phyloP scores from a whole-genome alignment of 768 basidiomycete species.

The Trametes cubensis region DNA sequence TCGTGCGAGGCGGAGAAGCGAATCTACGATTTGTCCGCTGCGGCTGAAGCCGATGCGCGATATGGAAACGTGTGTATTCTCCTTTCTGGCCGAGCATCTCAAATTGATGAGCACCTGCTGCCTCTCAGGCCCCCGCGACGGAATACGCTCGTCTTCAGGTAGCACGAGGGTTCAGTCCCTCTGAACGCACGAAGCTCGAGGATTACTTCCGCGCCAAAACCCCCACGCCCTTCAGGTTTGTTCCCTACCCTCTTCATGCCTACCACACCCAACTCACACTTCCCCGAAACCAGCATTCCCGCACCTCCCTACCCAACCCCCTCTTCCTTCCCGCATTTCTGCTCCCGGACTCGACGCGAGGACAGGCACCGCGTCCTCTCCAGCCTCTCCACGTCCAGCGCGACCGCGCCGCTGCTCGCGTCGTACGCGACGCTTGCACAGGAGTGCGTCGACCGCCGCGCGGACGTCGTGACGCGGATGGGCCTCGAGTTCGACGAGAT shows the following conservation, averaged over 20 bases:
- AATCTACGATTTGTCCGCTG: constrained; percentile 26
- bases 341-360: constrained; percentile 25
- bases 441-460: constrained; percentile 43
- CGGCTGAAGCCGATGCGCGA: not conserved
- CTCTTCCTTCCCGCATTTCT: constrained; percentile 58
- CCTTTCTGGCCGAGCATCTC: not conserved
- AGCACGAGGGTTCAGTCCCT: constrained; percentile 57
- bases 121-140: constrained; percentile 12
- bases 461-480: constrained; percentile 38
- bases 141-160: constrained; percentile 53
- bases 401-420: constrained; percentile 46
- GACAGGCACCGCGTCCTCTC: constrained; percentile 38
- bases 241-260: not conserved
- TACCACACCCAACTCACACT: not conserved
- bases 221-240: constrained; percentile 45
- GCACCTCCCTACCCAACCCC: constrained; percentile 59
- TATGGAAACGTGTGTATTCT: not conserved
- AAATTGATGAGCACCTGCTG: not conserved
- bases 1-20: constrained; percentile 11
- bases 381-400: constrained; percentile 47
- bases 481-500: constrained; percentile 59
- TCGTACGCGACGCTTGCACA: constrained; percentile 57
- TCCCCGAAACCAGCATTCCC: constrained; percentile 42
- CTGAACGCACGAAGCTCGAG: constrained; percentile 41
- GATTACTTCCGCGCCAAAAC: constrained; percentile 41